These are phyloP conservation scores for Amphirosellinia nigrospora DNA, from an alignment of 495 filamentous ascomycete species.

Conservation along the genomic window DNA sequence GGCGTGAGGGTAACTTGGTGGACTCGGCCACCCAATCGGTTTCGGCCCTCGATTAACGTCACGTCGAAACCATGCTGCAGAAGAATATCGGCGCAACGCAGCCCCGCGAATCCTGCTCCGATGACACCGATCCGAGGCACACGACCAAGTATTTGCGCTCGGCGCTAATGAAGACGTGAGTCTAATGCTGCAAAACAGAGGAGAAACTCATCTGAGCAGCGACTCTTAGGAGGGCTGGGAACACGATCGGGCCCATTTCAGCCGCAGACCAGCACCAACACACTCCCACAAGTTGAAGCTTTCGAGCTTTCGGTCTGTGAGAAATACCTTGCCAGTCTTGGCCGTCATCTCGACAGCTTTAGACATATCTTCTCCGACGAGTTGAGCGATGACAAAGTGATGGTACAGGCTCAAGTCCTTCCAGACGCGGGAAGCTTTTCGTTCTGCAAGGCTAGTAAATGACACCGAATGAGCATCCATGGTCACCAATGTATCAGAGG, in stretches of 20 bases:
- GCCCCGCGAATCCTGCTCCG: constrained; percentile 86
- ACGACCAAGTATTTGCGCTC: constrained; percentile 39
- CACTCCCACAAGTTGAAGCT: constrained; percentile 43
- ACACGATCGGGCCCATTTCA: constrained; percentile 37
- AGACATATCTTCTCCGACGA: constrained; percentile 28
- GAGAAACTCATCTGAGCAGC: constrained; percentile 41
- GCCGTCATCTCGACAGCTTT: constrained; percentile 30
- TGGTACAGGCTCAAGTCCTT: constrained; percentile 51
- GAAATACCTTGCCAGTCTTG: constrained; percentile 42
- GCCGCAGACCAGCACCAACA: constrained; percentile 35
- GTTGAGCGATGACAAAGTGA: constrained; percentile 42
- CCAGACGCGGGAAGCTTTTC: constrained; percentile 53
- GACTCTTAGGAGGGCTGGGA: constrained; percentile 42
- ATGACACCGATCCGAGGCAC: constrained; percentile 70
- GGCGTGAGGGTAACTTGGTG: constrained; percentile 55
- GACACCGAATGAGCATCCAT: constrained; percentile 61
- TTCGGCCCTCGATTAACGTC: constrained; percentile 83
- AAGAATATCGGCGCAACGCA: constrained; percentile 85
- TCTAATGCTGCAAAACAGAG: constrained; percentile 23
- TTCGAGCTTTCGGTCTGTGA: constrained; percentile 36
- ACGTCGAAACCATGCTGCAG: constrained; percentile 78
- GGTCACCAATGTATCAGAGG: constrained; percentile 13
- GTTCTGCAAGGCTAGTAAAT: constrained; percentile 48
- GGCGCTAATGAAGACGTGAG: constrained; percentile 46
- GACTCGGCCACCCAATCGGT: constrained; percentile 84